Evolutionary conservation across 2,329 filamentous ascomycete genomes (phyloP).

Genomic region (Penicillium sumatraense): DNA sequence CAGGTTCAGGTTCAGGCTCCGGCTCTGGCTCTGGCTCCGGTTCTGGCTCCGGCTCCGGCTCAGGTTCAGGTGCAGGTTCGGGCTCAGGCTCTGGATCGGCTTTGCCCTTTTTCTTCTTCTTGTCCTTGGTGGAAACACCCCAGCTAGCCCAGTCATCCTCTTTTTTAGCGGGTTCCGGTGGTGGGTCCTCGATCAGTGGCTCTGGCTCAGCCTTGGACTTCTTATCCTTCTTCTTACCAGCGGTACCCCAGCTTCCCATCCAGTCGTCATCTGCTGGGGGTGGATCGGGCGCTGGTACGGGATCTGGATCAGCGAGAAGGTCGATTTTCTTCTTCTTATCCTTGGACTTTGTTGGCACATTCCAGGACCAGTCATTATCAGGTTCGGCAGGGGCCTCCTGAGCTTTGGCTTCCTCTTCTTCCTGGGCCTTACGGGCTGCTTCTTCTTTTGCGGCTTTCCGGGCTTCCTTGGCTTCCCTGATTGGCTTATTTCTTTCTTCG

Average conservation of each 20-base stretch:
- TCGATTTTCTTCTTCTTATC: slow-evolving; percentile 40
- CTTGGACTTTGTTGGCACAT: slow-evolving; percentile 32
- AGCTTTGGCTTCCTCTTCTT: slow-evolving; percentile 27
- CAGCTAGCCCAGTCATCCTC: slow-evolving; percentile 34
- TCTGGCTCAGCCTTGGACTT: slow-evolving; percentile 34
- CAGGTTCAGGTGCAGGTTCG: slow-evolving; percentile 28
- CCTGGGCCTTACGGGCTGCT: slow-evolving; percentile 18
- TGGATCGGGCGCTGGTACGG: slow-evolving; percentile 33
- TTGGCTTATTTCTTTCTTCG: slow-evolving; percentile 6
- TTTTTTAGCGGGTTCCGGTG: slow-evolving; percentile 25
- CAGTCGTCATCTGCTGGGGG: slow-evolving; percentile 41
- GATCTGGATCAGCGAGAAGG: slow-evolving; percentile 31
- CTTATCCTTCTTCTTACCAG: slow-evolving; percentile 49
- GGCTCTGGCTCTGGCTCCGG: slow-evolving; percentile 32
- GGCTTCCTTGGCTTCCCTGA: slow-evolving; percentile 13
- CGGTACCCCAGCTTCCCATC: slow-evolving; percentile 35
- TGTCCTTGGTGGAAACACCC: slow-evolving; percentile 16
- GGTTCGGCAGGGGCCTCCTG: slow-evolving; percentile 21
- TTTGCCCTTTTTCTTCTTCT: slow-evolving; percentile 35
- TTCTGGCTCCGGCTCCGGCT: slow-evolving; percentile 33
- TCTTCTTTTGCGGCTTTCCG: slow-evolving; percentile 20
- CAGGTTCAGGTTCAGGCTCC: slow-evolving; percentile 35
- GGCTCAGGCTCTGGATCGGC: slow-evolving; percentile 31
- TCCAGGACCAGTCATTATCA: slow-evolving; percentile 37
- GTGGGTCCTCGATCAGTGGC: slow-evolving; percentile 22